phyloP scores from a whole-genome alignment of 2,329 filamentous ascomycete species.

The Pyrenochaeta sp. region DNA sequence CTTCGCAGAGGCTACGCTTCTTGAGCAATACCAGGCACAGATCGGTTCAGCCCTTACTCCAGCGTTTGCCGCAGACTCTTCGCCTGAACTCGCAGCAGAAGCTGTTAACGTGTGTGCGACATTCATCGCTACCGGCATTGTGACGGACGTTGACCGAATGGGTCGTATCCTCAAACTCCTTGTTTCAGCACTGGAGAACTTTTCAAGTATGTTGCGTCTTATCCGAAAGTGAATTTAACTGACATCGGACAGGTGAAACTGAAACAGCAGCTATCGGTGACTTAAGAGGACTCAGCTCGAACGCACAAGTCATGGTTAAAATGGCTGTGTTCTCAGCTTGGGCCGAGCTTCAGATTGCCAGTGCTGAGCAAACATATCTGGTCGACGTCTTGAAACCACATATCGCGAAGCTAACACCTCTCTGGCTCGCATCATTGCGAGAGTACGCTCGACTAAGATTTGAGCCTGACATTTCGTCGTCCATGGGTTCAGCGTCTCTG shows the following conservation, averaged over 20 bases:
- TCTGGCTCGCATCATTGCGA: constrained; percentile 91
- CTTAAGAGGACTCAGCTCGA: constrained; percentile 88
- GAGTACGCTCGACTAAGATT: constrained; percentile 94
- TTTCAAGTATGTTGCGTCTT: constrained; percentile 65
- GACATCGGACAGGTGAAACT: constrained; percentile 61
- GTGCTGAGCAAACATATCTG: constrained; percentile 88
- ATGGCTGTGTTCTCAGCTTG: constrained; percentile 97
- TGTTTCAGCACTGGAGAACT: constrained; percentile 89
- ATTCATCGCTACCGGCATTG: constrained; percentile 96
- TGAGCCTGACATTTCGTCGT: constrained; percentile 96
- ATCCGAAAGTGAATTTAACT: constrained; percentile 11
- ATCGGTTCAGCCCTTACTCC: constrained; percentile 96
- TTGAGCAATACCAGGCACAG: constrained; percentile 98
- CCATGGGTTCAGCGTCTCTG: constrained; percentile 78
- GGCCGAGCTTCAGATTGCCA: constrained; percentile 96
- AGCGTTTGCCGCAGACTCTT: constrained; percentile 94
- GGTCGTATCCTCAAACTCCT: constrained; percentile 94
- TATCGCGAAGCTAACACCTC: constrained; percentile 84
- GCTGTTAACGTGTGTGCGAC: constrained; percentile 98
- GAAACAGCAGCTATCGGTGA: constrained; percentile 91
- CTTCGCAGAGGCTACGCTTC: constrained; percentile 93
- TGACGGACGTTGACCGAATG: constrained; percentile 98
- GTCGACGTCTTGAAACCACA: constrained; percentile 88
- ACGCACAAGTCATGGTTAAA: constrained; percentile 98
- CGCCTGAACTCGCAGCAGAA: constrained; percentile 92